Conservation (phyloP, 2,329 filamentous ascomycete genomes). For the Trichoderma citrinoviride region DNA sequence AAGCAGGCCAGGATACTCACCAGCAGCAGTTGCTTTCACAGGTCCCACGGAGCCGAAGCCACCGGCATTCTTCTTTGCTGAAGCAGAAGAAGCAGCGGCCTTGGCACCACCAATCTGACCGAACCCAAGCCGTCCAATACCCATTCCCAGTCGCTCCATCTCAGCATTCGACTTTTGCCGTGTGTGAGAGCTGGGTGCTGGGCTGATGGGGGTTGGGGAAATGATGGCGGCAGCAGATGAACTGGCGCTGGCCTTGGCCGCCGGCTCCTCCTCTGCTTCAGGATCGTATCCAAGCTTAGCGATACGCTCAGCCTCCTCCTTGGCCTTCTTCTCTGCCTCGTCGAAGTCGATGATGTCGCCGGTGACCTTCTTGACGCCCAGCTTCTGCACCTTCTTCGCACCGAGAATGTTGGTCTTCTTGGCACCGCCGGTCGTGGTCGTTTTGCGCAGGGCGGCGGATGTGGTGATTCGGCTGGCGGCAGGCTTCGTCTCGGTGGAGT, state of each 20-base stretch:
- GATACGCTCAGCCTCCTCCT: conserved; percentile 94
- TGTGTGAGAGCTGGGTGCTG: conserved; percentile 54
- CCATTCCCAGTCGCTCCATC: conserved; percentile 86
- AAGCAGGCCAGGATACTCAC: conserved; percentile 44
- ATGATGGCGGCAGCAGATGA: conserved; percentile 61
- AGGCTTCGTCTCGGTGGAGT: conserved; percentile 54
- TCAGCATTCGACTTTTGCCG: conserved; percentile 70
- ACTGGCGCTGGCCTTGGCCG: conserved; percentile 45
- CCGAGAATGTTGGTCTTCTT: conserved; percentile 85
- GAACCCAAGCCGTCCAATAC: conserved; percentile 79
- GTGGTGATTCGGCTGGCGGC: conserved; percentile 70
- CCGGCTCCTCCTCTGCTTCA: conserved; percentile 69
- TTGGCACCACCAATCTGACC: conserved; percentile 73
- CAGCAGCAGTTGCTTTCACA: conserved; percentile 66
- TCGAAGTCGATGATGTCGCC: conserved; percentile 89
- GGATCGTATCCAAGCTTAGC: conserved; percentile 95
- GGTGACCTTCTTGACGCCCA: conserved; percentile 89
- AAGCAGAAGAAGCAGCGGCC: conserved; percentile 46
- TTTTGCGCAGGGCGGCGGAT: conserved; percentile 80
- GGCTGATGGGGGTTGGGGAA: conserved; percentile 72
- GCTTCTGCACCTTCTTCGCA: conserved; percentile 78
- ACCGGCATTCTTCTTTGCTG: conserved; percentile 71
- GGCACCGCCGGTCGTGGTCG: conserved; percentile 57
- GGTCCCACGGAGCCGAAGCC: conserved; percentile 84
- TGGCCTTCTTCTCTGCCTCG: conserved; percentile 93